These are phyloP conservation scores for Dioszegia aurantiaca DNA, from an alignment of 768 basidiomycete species.

Conservation along the genomic window DNA sequence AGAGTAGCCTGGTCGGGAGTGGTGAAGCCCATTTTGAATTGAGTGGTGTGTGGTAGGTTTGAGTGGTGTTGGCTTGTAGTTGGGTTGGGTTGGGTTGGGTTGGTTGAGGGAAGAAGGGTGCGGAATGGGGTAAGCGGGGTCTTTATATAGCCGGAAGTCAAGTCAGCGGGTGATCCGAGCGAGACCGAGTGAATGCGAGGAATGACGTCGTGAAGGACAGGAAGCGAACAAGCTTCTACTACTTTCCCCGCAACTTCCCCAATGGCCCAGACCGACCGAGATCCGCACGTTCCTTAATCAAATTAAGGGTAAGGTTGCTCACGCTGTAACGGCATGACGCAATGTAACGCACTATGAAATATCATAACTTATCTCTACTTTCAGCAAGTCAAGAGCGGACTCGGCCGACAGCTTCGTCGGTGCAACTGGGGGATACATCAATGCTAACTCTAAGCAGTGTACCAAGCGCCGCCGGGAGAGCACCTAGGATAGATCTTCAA, in stretches of 20 bases:
- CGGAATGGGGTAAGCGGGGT: background rate
- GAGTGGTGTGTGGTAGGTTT: background rate
- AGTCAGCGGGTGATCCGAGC: too few relatives aligned
- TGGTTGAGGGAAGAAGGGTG: background rate
- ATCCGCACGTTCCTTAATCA: too few relatives aligned
- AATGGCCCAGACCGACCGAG: too few relatives aligned
- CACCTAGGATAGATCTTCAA: too few relatives aligned
- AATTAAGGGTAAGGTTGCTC: background rate
- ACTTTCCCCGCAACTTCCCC: too few relatives aligned
- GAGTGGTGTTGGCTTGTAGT: background rate
- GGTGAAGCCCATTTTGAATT: constrained; percentile 8
- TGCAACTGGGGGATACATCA: too few relatives aligned
- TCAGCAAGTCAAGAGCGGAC: background rate
- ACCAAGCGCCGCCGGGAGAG: too few relatives aligned
- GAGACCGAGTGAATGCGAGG: too few relatives aligned
- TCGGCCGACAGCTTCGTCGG: too few relatives aligned
- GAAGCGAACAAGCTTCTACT: too few relatives aligned
- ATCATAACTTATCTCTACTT: background rate
- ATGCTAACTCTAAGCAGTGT: too few relatives aligned
- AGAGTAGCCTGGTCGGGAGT: constrained; percentile 15
- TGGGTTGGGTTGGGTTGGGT: background rate
- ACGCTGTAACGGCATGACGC: constrained; percentile 6
- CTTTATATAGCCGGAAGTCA: constrained; percentile 5
- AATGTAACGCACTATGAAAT: background rate
- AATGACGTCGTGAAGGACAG: background rate